A percentile compares a stretch with the other conserved stretches of the same genome.
phyloP scores from a whole-genome alignment of 257 asterid species.

The Sherardia arvensis region DNA sequence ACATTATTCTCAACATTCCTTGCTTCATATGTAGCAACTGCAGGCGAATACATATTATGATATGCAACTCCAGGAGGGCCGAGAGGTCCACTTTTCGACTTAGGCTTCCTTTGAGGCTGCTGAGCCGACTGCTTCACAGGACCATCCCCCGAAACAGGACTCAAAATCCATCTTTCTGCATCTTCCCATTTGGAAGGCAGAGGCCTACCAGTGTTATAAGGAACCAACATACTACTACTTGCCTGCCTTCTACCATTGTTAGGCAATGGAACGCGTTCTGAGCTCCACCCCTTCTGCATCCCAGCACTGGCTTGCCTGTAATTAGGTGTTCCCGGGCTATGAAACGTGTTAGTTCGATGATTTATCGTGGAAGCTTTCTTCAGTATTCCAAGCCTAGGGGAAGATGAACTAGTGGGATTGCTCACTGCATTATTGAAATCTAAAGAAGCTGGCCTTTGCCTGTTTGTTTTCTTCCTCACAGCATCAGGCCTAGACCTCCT shows the following conservation, averaged over 20 bases:
- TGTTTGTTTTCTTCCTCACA: constrained; percentile 40
- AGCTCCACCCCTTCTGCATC: constrained; percentile 89
- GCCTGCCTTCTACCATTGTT: constrained; percentile 34
- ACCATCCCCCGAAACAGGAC: constrained; percentile 76
- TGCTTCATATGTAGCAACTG: constrained; percentile 40
- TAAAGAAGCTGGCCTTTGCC: constrained; percentile 61
- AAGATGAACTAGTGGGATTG: constrained; percentile 39
- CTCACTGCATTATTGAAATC: constrained; percentile 54
- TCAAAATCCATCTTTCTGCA: constrained; percentile 97
- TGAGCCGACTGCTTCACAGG: constrained; percentile 41
- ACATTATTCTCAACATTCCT: constrained; percentile 32
- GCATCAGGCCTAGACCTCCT: constrained; percentile 54
- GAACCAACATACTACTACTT: constrained; percentile 41
- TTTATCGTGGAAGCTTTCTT: constrained; percentile 42
- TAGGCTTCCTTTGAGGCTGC: constrained; percentile 70
- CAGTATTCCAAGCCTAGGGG: constrained; percentile 54
- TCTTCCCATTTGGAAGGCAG: constrained; percentile 99
- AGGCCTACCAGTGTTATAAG: constrained; percentile 57
- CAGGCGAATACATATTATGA: constrained; percentile 75
- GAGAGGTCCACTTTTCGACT: constrained; percentile 94
- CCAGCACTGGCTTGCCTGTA: constrained; percentile 55
- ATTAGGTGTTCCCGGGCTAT: constrained; percentile 89
- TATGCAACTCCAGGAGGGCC: constrained; percentile 82
- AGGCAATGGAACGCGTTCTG: constrained; percentile 76
- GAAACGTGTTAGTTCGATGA: constrained; percentile 44